Evolutionary conservation across 345 rosid genomes (phyloP), one percentile per base, ranked within the genome.

Genomic region (Lepidium aucheri): DNA sequence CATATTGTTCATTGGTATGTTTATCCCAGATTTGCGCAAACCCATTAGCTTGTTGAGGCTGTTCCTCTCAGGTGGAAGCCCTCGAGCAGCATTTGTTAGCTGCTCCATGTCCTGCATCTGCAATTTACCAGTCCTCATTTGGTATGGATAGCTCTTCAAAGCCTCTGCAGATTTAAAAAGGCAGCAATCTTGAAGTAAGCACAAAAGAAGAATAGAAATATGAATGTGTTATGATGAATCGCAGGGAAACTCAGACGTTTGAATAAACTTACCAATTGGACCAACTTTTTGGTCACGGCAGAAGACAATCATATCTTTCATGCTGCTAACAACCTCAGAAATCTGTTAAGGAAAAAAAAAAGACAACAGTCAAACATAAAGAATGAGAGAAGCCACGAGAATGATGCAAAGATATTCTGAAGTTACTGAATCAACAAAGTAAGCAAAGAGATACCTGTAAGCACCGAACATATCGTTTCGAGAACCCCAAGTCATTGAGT

Each of bases 61-160:
- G 78, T 74, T 90, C 74, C 87, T 60, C 45, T 94, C 99, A 66
- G 91, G 75, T 43, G 92, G 89, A 69, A 88, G 81, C 41, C 97
- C 92, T 76, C 88, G 96, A 64, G 72, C 81, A 52, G 74, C 80
- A 53, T 65, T 81, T 12, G 89, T 85, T 34, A 82, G 78, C 77
- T 88, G 99, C 78, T 94, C 96, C 79, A 84, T 84, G 71, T 90
- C 95, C 79, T 87, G 97, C 85, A 88, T 75, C 75, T 90, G 92
- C 65, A 81, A 65, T 75, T 90, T 90, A 42, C 85, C 83, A 28
- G 80, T 73, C 30, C 62, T 61, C 35, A 78, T 69, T 65, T 78
- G 88, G 32, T 83, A 80, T 17, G 90, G 94, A 77, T 83, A 93
- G 73, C 65, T 86, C 79, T 90, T 93, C 81, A 93, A 80, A 59